These are phyloP conservation scores for Aspergillus campestris DNA, from an alignment of 495 filamentous ascomycete species.

Conservation along the genomic window DNA sequence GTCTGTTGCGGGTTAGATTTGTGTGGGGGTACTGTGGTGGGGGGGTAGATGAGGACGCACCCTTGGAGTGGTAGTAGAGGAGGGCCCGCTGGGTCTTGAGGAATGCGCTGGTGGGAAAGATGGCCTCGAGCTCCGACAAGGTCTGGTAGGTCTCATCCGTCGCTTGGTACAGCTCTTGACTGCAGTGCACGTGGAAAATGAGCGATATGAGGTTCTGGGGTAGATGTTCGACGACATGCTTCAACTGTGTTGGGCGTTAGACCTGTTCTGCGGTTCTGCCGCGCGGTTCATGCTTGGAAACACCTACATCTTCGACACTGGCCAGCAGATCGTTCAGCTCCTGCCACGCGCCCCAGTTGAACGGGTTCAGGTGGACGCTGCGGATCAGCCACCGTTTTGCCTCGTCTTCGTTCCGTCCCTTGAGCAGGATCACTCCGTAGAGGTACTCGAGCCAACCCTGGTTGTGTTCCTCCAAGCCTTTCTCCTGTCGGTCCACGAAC, in stretches of 20 bases:
- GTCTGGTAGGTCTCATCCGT: slow-evolving; percentile 57
- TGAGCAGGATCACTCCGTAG: slow-evolving; percentile 83
- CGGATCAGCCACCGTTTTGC: slow-evolving; percentile 75
- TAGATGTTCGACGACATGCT: slow-evolving; percentile 50
- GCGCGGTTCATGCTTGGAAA: slow-evolving; percentile 7
- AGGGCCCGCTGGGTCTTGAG: slow-evolving; percentile 83
- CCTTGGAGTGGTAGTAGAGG: slow-evolving; percentile 85
- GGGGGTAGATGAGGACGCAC: slow-evolving; percentile 12
- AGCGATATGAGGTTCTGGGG: slow-evolving; percentile 88
- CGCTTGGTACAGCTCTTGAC: slow-evolving; percentile 84
- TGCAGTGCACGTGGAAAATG: slow-evolving; percentile 85
- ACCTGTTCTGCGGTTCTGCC: too few relatives aligned
- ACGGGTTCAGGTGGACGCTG: slow-evolving; percentile 79
- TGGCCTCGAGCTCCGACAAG: slow-evolving; percentile 64
- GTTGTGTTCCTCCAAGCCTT: slow-evolving; percentile 52
- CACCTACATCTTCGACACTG: slow-evolving; percentile 71
- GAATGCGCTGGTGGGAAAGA: slow-evolving; percentile 82
- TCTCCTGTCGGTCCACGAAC: slow-evolving; percentile 54
- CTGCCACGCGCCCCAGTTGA: slow-evolving; percentile 95
- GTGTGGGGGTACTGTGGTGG: not conserved
- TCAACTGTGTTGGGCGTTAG: slow-evolving; percentile 37
- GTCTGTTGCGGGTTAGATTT: slow-evolving; percentile 38
- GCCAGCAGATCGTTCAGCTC: slow-evolving; percentile 72
- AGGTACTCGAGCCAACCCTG: slow-evolving; percentile 97
- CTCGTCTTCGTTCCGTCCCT: slow-evolving; percentile 77